Conservation (phyloP, 1,139 yeast genomes). For the Fermentozyma sake region DNA sequence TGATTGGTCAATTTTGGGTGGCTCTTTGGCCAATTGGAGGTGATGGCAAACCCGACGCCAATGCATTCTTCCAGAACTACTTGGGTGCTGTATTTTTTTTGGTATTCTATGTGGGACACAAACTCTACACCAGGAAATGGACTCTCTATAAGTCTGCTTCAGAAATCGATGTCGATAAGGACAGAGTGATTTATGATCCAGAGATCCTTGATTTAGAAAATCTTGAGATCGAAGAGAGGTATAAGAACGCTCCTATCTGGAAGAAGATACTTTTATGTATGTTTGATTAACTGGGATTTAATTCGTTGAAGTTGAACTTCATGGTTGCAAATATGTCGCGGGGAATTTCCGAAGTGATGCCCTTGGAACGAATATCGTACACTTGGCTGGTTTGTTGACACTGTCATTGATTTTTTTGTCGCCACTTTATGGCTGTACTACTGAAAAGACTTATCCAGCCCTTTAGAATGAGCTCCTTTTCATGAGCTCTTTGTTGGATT, state of each 20-base stretch:
- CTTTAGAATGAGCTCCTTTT: too few relatives aligned
- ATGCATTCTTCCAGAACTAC: constrained; percentile 21
- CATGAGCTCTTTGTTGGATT: too few relatives aligned
- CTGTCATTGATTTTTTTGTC: too few relatives aligned
- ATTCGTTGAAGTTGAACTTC: too few relatives aligned
- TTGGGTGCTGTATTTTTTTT: constrained; percentile 19
- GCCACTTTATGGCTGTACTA: too few relatives aligned
- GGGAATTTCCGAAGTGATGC: too few relatives aligned
- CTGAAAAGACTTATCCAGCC: too few relatives aligned
- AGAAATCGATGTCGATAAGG: constrained; percentile 18
- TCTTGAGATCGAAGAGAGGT: constrained; percentile 17
- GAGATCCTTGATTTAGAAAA: constrained; percentile 22
- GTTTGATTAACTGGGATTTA: constrained; percentile 15
- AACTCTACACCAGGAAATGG: constrained; percentile 20
- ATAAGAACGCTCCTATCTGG: constrained; percentile 19
- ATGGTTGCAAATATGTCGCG: too few relatives aligned
- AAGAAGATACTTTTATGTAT: constrained; percentile 14
- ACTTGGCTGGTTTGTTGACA: too few relatives aligned
- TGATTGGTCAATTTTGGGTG: constrained; percentile 21
- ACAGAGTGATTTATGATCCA: constrained; percentile 20
- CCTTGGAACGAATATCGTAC: too few relatives aligned
- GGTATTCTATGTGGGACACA: constrained; percentile 20
- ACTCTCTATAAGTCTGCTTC: constrained; percentile 13
- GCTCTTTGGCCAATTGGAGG: constrained; percentile 23
- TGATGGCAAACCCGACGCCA: constrained; percentile 15